Percentiles rank a stretch among this genome's conserved stretches.
Conservation (phyloP, 805 yeast species). For the Yamadazyma kitorensis region DNA sequence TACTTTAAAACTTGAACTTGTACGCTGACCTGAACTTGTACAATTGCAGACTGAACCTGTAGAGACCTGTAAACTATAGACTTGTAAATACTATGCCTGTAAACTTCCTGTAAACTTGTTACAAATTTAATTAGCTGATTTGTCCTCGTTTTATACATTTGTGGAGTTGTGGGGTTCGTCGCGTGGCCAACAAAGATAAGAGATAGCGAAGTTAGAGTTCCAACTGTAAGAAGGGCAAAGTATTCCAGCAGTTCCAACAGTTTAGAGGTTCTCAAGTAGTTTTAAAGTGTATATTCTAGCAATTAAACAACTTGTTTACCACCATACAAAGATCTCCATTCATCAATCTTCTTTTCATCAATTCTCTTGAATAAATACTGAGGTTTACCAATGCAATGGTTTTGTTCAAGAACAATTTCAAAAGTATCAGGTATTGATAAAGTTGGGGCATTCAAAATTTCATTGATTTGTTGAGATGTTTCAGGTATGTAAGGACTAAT, state of each 20-base stretch:
- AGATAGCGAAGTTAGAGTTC: not conserved
- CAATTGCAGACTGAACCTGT: no score
- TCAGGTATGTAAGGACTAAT: conserved; percentile 90
- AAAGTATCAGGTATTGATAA: conserved; percentile 76
- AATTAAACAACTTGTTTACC: conserved; percentile 53
- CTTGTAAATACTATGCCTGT: no score
- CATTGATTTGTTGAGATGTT: conserved; percentile 63
- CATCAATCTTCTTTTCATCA: conserved; percentile 82
- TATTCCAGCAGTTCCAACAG: no score
- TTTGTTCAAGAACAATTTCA: conserved; percentile 63
- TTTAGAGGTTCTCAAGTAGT: no score
- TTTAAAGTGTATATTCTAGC: no score
- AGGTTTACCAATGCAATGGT: conserved; percentile 88
- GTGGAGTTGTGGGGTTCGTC: conserved; percentile 1
- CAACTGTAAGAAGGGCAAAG: no score
- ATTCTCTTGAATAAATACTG: conserved; percentile 90
- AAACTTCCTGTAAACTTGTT: no score
- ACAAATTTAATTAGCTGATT: not conserved
- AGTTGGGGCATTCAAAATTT: conserved; percentile 80
- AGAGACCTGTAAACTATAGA: no score
- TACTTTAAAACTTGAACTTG: no score
- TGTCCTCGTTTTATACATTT: conserved; percentile 1
- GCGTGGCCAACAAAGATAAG: not conserved
- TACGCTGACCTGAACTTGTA: no score
- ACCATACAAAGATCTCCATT: conserved; percentile 84